Percentiles rank a stretch among this genome's conserved stretches.
phyloP scores from a whole-genome alignment of 257 asterid species.

The Leptodermis oblonga region DNA sequence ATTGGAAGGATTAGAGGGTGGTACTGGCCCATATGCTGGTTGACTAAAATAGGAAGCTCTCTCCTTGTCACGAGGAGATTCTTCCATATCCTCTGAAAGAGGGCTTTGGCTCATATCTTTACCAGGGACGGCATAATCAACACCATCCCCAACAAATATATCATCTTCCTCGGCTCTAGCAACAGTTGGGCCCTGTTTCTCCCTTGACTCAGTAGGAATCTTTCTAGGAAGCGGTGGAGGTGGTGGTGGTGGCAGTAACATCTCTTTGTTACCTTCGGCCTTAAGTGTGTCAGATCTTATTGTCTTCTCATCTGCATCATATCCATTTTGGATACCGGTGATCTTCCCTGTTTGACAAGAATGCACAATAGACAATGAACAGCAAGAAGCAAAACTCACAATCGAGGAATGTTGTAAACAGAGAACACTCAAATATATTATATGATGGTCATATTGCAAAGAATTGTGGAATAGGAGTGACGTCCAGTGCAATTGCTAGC shows the following conservation, averaged over 20 bases:
- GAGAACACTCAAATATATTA: neutral
- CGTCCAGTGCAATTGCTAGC: neutral
- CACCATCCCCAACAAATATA: slow-evolving; percentile 93
- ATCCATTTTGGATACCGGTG: slow-evolving; percentile 43
- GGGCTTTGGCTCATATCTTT: slow-evolving; percentile 96
- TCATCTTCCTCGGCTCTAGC: slow-evolving; percentile 75
- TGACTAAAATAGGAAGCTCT: slow-evolving; percentile 57
- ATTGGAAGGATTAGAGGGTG: slow-evolving; percentile 78
- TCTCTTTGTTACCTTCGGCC: slow-evolving; percentile 48
- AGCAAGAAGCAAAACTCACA: neutral
- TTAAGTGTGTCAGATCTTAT: slow-evolving; percentile 41
- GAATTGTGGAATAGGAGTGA: neutral
- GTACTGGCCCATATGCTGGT: slow-evolving; percentile 94
- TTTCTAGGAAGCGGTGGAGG: slow-evolving; percentile 76
- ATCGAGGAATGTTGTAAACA: neutral
- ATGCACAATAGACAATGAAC: neutral
- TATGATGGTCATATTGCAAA: neutral
- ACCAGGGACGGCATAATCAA: slow-evolving; percentile 72
- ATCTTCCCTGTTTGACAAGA: slow-evolving; percentile 45
- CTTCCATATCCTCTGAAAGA: slow-evolving; percentile 96
- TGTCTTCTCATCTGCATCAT: slow-evolving; percentile 54
- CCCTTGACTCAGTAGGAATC: slow-evolving; percentile 46
- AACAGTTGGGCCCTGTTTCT: slow-evolving; percentile 44
- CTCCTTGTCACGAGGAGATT: slow-evolving; percentile 93
- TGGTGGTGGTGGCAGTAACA: slow-evolving; percentile 74